Evolutionary conservation across 2,329 filamentous ascomycete species (phyloP), one percentile per base, ranked within the genome.

Genomic region (Ophiostoma perfectum): DNA sequence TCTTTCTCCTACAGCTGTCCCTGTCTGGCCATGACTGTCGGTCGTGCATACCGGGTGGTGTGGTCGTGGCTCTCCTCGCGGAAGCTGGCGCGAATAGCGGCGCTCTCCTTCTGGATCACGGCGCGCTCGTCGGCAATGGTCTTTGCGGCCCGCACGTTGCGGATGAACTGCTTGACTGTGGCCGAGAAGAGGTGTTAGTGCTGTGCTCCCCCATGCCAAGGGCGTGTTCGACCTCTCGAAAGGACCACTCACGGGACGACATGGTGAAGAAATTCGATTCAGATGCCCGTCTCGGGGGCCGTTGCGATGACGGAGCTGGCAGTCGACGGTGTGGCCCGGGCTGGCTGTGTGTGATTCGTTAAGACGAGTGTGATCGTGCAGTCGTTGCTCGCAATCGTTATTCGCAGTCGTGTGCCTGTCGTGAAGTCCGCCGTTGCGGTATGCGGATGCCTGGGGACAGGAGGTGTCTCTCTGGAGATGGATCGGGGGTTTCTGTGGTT

Each of bases 71-170:
- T 96, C 82, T 99, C 95, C 80, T 99, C 95, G 76, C 95, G 88
- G 79, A 99, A 99, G 81, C 94, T 98, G 74, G 95, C 93, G 80
- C 95, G 87, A 77, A 99, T 99, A 64, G 94, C 92, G 70, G 95
- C 95, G 80, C 95, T 99, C 82, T 99, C 95, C 81, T 99, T 99
- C 77, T 98, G 95, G 72, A 99, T 96, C 68, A 99, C 95, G 66
- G 95, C 94, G 77, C 95, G 89, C 83, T 99, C 95, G 81, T 99
- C 95, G 78, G 96, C 96, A 77, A 99, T 97, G 47, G 95, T 99
- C 83, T 99, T 99, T 70, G 95, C 93, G 71, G 95, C 94, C 78
- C 95, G 92, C 78, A 99, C 95, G 81, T 97, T 98, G 78, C 95
- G 93, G 80, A 99, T 99, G 82, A 99, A 99, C 82, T 98, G 95